Percentiles rank a stretch among this genome's conserved stretches.
Evolutionary conservation across 805 yeast genomes (phyloP).

Genomic region (Metschnikowia cerradonensis): DNA sequence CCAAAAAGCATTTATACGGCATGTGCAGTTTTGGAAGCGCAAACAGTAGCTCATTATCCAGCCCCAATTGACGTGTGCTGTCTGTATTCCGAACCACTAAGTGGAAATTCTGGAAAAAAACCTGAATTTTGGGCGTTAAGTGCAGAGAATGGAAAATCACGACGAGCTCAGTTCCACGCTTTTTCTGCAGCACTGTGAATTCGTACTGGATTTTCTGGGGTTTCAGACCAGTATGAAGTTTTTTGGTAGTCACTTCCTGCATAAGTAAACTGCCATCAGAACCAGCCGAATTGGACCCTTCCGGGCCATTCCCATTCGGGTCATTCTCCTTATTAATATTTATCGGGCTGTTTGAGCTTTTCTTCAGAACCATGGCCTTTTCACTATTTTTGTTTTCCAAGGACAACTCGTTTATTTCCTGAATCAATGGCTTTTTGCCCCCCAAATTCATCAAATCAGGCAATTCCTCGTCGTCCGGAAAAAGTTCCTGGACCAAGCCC

Average conservation of each 20-base stretch:
- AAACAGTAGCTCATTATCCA: conserved; percentile 6
- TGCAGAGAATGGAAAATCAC: conserved; percentile 20
- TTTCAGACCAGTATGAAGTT: background rate
- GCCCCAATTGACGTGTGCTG: conserved; percentile 7
- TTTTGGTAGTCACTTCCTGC: background rate
- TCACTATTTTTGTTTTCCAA: background rate
- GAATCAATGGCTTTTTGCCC: conserved; percentile 42
- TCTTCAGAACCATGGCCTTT: too few relatives aligned
- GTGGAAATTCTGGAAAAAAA: conserved; percentile 8
- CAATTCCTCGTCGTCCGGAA: conserved; percentile 17
- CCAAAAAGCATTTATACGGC: conserved; percentile 12
- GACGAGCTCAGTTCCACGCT: background rate
- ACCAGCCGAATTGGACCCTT: too few relatives aligned
- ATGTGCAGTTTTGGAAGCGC: conserved; percentile 7
- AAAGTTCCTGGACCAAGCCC: conserved; percentile 41
- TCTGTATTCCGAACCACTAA: conserved; percentile 14
- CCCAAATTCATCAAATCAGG: conserved; percentile 30
- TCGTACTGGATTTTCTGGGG: conserved; percentile 5
- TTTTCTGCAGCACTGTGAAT: conserved; percentile 7
- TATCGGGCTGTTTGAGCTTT: too few relatives aligned
- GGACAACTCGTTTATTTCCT: conserved; percentile 45
- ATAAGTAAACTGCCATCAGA: background rate
- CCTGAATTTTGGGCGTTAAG: conserved; percentile 10
- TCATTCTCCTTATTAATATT: too few relatives aligned
- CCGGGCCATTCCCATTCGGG: too few relatives aligned